These are phyloP conservation scores for Cyclanthera cordifolia DNA, from an alignment of 306 rosid species.

Conservation along the genomic window DNA sequence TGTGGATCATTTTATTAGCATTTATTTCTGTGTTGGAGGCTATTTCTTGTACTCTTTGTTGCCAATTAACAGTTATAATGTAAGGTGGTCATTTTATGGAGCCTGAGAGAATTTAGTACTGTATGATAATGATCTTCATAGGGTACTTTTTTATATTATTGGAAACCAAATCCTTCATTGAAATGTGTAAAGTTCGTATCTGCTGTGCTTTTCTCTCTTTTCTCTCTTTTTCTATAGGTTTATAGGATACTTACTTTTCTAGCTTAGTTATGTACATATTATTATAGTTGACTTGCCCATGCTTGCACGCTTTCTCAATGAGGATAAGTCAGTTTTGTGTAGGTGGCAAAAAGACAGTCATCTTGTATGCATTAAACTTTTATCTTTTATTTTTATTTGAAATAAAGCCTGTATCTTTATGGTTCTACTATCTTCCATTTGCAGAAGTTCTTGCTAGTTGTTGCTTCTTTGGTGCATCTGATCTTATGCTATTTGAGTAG, in stretches of 20 bases:
- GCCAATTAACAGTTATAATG: neutral
- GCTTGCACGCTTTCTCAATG: neutral
- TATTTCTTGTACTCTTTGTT: neutral
- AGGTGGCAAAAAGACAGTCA: neutral
- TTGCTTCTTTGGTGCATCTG: neutral
- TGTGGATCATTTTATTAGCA: neutral
- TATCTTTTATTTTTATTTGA: neutral
- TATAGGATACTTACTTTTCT: neutral
- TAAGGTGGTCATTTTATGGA: neutral
- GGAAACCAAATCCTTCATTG: too few relatives aligned
- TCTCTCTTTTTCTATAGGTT: too few relatives aligned
- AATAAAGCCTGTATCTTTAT: neutral
- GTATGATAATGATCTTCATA: neutral
- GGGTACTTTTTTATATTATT: too few relatives aligned
- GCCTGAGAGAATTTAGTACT: neutral
- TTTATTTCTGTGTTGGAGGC: neutral
- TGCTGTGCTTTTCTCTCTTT: too few relatives aligned
- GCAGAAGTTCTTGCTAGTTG: conserved; percentile 2
- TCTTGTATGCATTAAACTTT: neutral
- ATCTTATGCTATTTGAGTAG: neutral
- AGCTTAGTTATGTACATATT: neutral
- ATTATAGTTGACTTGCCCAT: neutral
- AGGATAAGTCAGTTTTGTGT: neutral
- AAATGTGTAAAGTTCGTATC: too few relatives aligned
- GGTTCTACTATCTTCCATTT: neutral